A percentile compares a stretch with the other conserved stretches of the same genome.
Evolutionary conservation across 169 alveolate species (phyloP).

Genomic region (Condylostoma magnum): DNA sequence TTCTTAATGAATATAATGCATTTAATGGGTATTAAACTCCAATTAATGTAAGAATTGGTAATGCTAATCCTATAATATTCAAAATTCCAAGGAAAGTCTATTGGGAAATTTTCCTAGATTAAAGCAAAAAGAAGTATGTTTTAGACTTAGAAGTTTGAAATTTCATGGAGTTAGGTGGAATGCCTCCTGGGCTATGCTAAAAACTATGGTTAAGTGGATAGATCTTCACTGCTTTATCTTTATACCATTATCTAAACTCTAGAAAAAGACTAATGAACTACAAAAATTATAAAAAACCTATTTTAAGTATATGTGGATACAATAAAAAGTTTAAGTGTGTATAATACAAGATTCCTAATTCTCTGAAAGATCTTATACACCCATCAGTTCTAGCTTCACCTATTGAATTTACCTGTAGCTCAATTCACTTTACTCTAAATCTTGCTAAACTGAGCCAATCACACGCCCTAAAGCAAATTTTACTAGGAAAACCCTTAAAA

Average conservation of each 20-base stretch:
- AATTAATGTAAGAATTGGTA: constrained; percentile 15
- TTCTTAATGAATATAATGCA: not conserved
- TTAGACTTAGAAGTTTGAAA: not conserved
- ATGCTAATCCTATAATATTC: constrained; percentile 36
- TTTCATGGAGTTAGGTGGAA: too few relatives aligned
- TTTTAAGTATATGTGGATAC: not conserved
- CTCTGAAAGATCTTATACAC: not conserved
- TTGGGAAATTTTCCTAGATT: not conserved
- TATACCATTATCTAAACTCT: not conserved
- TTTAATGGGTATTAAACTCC: constrained; percentile 41
- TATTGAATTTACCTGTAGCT: constrained; percentile 30
- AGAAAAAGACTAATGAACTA: not conserved
- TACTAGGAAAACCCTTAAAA: not conserved
- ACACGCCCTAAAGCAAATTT: not conserved
- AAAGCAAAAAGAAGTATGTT: constrained; percentile 30
- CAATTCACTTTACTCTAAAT: constrained; percentile 24
- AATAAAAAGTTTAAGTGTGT: not conserved
- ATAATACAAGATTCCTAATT: not conserved
- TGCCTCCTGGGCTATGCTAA: too few relatives aligned
- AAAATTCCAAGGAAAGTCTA: not conserved
- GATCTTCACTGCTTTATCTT: too few relatives aligned
- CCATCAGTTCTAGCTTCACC: constrained; percentile 27
- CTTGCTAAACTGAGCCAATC: not conserved
- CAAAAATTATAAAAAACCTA: constrained; percentile 2
- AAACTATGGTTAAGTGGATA: too few relatives aligned